These are phyloP conservation scores for Porcisia deanei DNA, from an alignment of 208 protist species.

Conservation along the genomic window DNA sequence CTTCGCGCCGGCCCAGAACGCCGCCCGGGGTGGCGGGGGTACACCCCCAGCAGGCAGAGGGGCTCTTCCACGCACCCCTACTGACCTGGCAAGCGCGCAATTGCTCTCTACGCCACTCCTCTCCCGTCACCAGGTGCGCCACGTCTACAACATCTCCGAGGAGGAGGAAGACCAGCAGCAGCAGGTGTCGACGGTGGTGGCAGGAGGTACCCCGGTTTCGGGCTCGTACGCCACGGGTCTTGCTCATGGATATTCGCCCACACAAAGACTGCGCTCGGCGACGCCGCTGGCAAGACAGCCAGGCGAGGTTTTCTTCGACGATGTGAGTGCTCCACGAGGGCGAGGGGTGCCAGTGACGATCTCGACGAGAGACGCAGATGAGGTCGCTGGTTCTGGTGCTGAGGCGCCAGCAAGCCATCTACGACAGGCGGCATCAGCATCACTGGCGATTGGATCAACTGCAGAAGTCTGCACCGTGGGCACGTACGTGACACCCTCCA, in stretches of 20 bases:
- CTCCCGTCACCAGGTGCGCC: not conserved
- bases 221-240: not conserved
- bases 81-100: not conserved
- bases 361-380: not conserved
- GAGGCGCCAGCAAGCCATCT: not conserved
- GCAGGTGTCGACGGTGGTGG: not conserved
- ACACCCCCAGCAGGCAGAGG: not conserved
- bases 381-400: not conserved
- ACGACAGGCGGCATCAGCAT: not conserved
- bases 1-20: not conserved
- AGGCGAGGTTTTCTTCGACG: slow-evolving; percentile 5
- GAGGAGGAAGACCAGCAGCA: slow-evolving; percentile 1
- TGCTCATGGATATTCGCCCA: not conserved
- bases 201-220: not conserved
- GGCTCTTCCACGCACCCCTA: not conserved
- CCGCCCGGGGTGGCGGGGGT: not conserved
- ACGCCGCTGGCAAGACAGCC: not conserved
- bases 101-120: not conserved
- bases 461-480: not conserved
- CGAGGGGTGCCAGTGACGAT: not conserved
- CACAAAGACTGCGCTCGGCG: not conserved
- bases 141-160: slow-evolving; percentile 11
- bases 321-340: not conserved
- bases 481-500: slow-evolving; percentile 2
- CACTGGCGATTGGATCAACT: not conserved